phyloP scores from a whole-genome alignment of 352 stramenopile genomes.

The Stramenopiles sp. region DNA sequence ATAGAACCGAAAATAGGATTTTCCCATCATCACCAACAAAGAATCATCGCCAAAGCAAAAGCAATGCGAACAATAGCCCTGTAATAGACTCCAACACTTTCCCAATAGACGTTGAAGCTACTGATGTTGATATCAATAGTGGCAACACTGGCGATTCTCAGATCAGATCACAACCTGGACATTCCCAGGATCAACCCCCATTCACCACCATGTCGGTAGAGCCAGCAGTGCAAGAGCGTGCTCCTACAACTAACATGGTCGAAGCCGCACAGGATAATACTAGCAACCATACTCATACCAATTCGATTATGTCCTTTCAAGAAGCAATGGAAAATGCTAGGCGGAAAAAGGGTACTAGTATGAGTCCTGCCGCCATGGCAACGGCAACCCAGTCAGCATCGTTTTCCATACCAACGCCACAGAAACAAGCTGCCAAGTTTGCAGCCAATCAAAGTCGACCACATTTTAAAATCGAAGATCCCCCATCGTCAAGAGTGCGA shows the following conservation, averaged over 20 bases:
- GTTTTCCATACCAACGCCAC: not conserved
- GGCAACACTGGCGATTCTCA: too few relatives aligned
- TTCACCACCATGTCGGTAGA: too few relatives aligned
- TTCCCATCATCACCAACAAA: not conserved
- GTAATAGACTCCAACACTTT: not conserved
- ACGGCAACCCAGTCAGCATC: too few relatives aligned
- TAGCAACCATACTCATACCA: not conserved
- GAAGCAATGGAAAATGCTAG: constrained; percentile 10
- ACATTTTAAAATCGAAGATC: constrained; percentile 13
- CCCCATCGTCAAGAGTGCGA: not conserved
- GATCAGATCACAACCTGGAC: too few relatives aligned
- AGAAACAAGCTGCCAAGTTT: not conserved
- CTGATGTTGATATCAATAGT: not conserved
- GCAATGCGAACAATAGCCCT: not conserved
- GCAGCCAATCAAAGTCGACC: constrained; percentile 3
- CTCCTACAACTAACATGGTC: not conserved
- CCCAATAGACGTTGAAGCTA: not conserved
- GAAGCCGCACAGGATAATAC: not conserved
- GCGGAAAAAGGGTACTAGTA: not conserved
- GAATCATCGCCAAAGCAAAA: too few relatives aligned
- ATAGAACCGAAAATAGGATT: not conserved
- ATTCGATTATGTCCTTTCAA: not conserved
- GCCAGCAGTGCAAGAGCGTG: not conserved
- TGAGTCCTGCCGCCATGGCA: not conserved
- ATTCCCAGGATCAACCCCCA: too few relatives aligned